These are phyloP conservation scores for Chlorella sorokiniana DNA, from an alignment of 139 green algal genomes.

Conservation along the genomic window DNA sequence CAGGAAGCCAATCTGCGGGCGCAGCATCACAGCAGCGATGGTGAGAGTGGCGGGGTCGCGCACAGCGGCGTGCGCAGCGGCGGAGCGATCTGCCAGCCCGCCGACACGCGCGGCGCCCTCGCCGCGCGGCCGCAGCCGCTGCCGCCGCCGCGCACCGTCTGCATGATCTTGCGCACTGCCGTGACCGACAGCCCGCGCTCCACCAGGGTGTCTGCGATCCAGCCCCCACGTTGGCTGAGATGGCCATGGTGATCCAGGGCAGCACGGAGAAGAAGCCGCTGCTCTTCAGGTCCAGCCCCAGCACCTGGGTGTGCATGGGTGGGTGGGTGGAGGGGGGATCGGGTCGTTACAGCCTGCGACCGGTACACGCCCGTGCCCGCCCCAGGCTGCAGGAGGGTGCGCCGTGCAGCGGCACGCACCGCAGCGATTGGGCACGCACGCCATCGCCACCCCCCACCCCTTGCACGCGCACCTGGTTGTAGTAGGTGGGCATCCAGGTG, in stretches of 20 bases:
- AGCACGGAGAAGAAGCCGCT: slow-evolving; percentile 88
- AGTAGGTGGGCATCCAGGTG: slow-evolving; percentile 99
- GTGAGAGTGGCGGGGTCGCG: not conserved
- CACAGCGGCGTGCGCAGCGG: too few relatives aligned
- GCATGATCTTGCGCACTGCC: slow-evolving; percentile 89
- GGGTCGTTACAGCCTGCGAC: not conserved
- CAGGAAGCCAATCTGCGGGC: slow-evolving; percentile 87
- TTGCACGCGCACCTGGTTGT: slow-evolving; percentile 72
- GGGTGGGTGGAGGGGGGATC: not conserved
- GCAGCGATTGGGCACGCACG: too few relatives aligned
- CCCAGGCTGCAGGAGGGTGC: too few relatives aligned
- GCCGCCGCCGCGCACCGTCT: slow-evolving; percentile 49
- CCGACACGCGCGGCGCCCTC: too few relatives aligned
- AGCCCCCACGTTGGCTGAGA: slow-evolving; percentile 89
- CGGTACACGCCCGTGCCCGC: too few relatives aligned
- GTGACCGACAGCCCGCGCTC: slow-evolving; percentile 75
- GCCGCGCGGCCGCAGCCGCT: too few relatives aligned
- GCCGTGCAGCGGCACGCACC: too few relatives aligned
- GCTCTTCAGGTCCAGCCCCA: slow-evolving; percentile 88
- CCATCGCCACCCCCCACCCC: not conserved
- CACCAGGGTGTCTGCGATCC: slow-evolving; percentile 89
- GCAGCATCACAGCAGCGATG: not conserved
- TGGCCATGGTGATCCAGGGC: slow-evolving; percentile 96
- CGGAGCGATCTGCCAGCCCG: not conserved
- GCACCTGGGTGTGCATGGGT: slow-evolving; percentile 58